Base-by-base conservation (phyloP, 2,329 filamentous ascomycete species). In the Colletotrichum tropicale region DNA sequence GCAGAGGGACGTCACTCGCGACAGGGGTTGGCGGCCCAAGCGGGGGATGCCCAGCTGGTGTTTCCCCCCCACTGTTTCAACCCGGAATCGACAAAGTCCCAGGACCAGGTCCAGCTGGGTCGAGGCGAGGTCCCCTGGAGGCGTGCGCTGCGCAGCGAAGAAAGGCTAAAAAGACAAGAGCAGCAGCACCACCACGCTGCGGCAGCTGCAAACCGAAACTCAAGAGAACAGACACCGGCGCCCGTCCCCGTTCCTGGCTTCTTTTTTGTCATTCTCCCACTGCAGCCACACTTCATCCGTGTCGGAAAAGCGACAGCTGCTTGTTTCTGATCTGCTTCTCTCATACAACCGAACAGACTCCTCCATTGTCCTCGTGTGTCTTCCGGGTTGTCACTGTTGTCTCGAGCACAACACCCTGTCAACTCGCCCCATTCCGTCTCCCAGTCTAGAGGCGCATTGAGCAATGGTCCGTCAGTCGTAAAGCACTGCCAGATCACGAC, bases 181-280 rank as follows among this genome's bases (percentile, higher is more conserved):
- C 43, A 48, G 18, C 43, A 48, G 38, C 38, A 43, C 16, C 36
- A 18, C 16, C 43, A 24, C 52, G 67, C 71, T 36, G 71, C 70
- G 65, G 70, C 18, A 61, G 55, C 55, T 75, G 69, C 73, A 24
- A 64, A 21, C 48, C 70, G 70, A 65, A 73, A 75, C 73, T 48
- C 61, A 61, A 21, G 67, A 66, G 73, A 75, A 75, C 70, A 69
- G 70, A 76, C 74, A 48, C 74, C 48, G 70, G 56, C 34, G 48
- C 56, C 68, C 68, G 61, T 71, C 55, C 69, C 64, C 38, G 32
- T 21, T 64, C 36, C 26, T 55, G 55, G 21, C n/a, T 28, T 21
- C n/a, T 32, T 38, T 52, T 73, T 65, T 65, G 62, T 60, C 43
- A 67, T 32, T 72, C 61, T 48, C 43, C 32, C 55, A 24, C 66